A percentile compares a stretch with the other conserved stretches of the same genome.
Conservation (phyloP, 2,329 filamentous ascomycete species). For the Cercospora sp. region DNA sequence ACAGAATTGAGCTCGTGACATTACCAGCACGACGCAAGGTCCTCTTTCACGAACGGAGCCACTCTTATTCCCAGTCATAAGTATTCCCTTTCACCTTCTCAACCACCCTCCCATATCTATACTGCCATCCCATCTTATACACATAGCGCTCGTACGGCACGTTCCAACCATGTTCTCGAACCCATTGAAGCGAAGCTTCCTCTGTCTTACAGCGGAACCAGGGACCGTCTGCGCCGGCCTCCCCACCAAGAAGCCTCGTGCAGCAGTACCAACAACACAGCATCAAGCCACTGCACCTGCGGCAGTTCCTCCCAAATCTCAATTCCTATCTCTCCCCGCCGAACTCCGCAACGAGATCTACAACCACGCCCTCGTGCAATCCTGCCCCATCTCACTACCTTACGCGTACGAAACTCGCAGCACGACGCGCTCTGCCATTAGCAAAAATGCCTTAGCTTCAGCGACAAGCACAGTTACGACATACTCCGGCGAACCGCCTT, state of each 20-base stretch:
- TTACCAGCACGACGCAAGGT: conserved; percentile 2
- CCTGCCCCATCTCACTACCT: conserved; percentile 19
- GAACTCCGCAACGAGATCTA: conserved; percentile 23
- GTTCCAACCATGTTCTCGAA: conserved; percentile 8
- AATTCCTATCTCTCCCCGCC: conserved; percentile 18
- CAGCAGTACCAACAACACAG: conserved; percentile 1
- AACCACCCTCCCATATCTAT: background rate
- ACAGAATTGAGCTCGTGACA: conserved; percentile 1
- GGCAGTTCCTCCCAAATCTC: conserved; percentile 2
- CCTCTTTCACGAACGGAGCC: background rate
- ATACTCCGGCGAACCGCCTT: conserved; percentile 16
- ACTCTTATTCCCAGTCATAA: conserved; percentile 7
- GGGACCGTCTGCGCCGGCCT: conserved; percentile 16
- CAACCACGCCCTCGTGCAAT: conserved; percentile 14
- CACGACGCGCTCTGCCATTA: background rate
- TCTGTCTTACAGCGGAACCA: conserved; percentile 14
- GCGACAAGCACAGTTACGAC: background rate
- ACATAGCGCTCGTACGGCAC: background rate
- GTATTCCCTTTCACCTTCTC: background rate
- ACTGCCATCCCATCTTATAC: background rate
- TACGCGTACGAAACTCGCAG: conserved; percentile 25
- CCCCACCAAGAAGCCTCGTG: conserved; percentile 11
- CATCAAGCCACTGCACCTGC: background rate
- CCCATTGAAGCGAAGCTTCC: conserved; percentile 10
- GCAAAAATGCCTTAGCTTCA: background rate